Conservation (phyloP, 495 filamentous ascomycete species). For the Neurospora tetraspora region DNA sequence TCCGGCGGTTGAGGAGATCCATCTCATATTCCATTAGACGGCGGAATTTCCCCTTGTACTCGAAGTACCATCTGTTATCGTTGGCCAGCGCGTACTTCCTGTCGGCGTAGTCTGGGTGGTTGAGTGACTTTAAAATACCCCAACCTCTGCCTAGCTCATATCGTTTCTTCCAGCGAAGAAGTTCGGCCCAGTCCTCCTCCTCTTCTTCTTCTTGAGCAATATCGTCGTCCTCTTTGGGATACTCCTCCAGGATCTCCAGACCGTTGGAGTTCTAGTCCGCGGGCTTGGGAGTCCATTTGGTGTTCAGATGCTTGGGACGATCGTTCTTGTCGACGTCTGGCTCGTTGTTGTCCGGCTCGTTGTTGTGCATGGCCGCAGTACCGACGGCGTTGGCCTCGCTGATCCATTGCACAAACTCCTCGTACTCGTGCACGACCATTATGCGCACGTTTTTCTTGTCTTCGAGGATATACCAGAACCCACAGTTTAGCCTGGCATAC, state of each 20-base stretch:
- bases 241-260: neutral
- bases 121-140: neutral
- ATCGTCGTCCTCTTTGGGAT: neutral
- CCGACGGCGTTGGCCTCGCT: fast-evolving
- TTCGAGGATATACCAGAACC: neutral
- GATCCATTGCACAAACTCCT: neutral
- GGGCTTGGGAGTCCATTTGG: neutral
- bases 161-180: neutral
- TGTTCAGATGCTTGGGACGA: neutral
- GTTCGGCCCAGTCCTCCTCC: neutral
- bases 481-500: neutral
- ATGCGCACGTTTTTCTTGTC: neutral
- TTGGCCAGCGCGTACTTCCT: neutral
- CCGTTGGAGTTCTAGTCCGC: neutral
- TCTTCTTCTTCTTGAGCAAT: neutral
- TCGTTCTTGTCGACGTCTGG: neutral
- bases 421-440: neutral
- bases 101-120: neutral
- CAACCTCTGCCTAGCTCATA: neutral
- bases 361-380: neutral
- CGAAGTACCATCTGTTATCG: neutral
- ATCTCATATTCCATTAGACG: neutral
- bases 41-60: neutral
- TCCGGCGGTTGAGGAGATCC: neutral
- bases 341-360: neutral